Percentiles rank a stretch among this genome's conserved stretches.
These are phyloP conservation scores for Discostella stelligeroides DNA, from an alignment of 108 stramenopile genomes.

Conservation along the genomic window DNA sequence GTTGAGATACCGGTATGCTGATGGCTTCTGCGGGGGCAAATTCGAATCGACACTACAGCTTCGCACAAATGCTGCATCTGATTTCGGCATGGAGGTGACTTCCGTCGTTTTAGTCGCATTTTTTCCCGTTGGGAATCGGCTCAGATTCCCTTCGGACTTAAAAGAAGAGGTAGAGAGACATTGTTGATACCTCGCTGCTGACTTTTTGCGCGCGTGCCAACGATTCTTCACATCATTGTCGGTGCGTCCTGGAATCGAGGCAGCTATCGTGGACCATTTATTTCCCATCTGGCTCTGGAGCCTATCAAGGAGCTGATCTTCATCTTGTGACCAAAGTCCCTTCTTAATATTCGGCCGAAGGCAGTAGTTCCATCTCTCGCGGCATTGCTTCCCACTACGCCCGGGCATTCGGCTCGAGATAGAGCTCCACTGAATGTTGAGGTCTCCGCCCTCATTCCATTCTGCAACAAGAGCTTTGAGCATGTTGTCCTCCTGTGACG, in stretches of 20 bases:
- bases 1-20: no score
- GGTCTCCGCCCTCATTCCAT: not conserved
- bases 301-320: constrained; percentile 83
- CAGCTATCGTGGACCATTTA: constrained; percentile 90
- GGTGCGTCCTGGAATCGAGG: constrained; percentile 88
- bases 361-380: constrained; percentile 97
- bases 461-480: constrained; percentile 6
- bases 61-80: not conserved
- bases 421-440: constrained; percentile 64
- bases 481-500: constrained; percentile 5
- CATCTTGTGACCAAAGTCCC: constrained; percentile 88
- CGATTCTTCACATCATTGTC: constrained; percentile 99
- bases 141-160: not conserved
- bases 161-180: not conserved
- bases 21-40: no score
- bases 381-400: constrained; percentile 95
- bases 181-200: constrained; percentile 2
- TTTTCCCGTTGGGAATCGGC: not conserved
- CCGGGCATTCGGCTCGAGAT: constrained; percentile 92
- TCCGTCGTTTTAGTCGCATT: not conserved
- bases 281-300: constrained; percentile 73
- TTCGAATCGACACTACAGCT: no score
- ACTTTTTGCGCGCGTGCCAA: constrained; percentile 92
- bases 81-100: not conserved
- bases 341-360: constrained; percentile 93